These are phyloP conservation scores for Rhodosporidiobolus sp. DNA, from an alignment of 768 basidiomycete species.

Conservation along the genomic window DNA sequence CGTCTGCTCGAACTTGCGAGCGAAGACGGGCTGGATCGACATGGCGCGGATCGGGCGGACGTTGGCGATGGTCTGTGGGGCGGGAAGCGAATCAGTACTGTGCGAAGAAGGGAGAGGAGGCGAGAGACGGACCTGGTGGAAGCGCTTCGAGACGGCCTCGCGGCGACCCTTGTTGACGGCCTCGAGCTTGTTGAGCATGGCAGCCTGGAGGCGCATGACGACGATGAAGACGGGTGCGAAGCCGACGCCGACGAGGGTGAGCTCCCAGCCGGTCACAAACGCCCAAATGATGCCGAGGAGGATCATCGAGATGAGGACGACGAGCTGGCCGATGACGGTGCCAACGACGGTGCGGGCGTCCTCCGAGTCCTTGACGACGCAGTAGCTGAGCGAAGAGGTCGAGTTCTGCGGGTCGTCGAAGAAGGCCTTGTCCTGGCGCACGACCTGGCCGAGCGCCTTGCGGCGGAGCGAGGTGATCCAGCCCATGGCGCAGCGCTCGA, in stretches of 20 bases:
- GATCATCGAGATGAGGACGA: conserved; percentile 78
- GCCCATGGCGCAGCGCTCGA: conserved; percentile 68
- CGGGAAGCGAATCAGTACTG: background rate
- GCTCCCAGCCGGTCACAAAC: conserved; percentile 79
- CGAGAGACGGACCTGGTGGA: conserved; percentile 68
- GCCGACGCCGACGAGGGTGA: conserved; percentile 84
- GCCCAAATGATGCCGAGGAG: conserved; percentile 84
- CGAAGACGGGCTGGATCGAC: conserved; percentile 72
- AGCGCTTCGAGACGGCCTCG: conserved; percentile 76
- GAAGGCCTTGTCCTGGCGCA: conserved; percentile 79
- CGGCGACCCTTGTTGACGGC: conserved; percentile 75
- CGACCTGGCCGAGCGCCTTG: conserved; percentile 58
- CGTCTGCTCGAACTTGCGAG: conserved; percentile 64
- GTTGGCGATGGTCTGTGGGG: conserved; percentile 66
- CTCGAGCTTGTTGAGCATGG: conserved; percentile 69
- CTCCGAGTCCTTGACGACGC: conserved; percentile 81
- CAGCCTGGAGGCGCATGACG: conserved; percentile 70
- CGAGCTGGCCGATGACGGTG: conserved; percentile 65
- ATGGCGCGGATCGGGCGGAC: conserved; percentile 82
- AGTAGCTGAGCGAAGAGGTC: conserved; percentile 64
- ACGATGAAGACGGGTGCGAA: conserved; percentile 78
- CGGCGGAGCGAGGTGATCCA: conserved; percentile 72
- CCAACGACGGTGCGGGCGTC: conserved; percentile 77
- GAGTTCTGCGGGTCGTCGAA: conserved; percentile 70
- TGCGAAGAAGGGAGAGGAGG: background rate